These are phyloP conservation scores for Mortierella sp. DNA, from an alignment of 371 early-diverging fungal genomes.

Conservation along the genomic window DNA sequence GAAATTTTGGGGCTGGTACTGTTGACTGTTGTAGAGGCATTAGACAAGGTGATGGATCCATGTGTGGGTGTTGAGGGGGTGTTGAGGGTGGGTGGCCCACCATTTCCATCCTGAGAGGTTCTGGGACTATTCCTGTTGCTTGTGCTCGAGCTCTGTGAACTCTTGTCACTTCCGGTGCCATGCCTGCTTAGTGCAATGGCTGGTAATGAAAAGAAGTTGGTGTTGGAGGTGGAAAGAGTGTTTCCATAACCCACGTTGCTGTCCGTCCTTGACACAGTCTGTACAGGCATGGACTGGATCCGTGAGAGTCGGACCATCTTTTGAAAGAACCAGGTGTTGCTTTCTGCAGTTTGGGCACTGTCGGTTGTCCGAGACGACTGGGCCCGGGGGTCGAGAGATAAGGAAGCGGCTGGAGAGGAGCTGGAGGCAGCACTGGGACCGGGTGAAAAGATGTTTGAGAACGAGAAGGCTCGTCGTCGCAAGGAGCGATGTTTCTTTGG, in stretches of 20 bases:
- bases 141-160: not conserved
- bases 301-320: constrained; percentile 25
- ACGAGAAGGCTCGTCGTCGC: too few relatives aligned
- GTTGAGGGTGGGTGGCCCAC: not conserved
- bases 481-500: too few relatives aligned
- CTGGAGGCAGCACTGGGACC: not conserved
- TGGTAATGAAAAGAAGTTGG: constrained; percentile 27
- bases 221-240: not conserved
- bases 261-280: not conserved
- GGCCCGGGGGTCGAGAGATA: not conserved
- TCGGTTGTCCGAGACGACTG: not conserved
- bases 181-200: constrained; percentile 10
- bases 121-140: too few relatives aligned
- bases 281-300: constrained; percentile 22
- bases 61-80: not conserved
- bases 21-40: not conserved
- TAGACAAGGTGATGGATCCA: not conserved
- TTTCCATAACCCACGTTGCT: not conserved
- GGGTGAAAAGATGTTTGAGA: not conserved
- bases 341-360: not conserved
- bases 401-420: not conserved
- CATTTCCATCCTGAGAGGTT: not conserved
- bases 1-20: not conserved
- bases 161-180: constrained; percentile 26
- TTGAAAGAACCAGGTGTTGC: not conserved